A percentile compares a stretch with the other conserved stretches of the same genome.
Conservation (phyloP, 176 grass and related monocot genomes). For the Cymbopogon citratus region DNA sequence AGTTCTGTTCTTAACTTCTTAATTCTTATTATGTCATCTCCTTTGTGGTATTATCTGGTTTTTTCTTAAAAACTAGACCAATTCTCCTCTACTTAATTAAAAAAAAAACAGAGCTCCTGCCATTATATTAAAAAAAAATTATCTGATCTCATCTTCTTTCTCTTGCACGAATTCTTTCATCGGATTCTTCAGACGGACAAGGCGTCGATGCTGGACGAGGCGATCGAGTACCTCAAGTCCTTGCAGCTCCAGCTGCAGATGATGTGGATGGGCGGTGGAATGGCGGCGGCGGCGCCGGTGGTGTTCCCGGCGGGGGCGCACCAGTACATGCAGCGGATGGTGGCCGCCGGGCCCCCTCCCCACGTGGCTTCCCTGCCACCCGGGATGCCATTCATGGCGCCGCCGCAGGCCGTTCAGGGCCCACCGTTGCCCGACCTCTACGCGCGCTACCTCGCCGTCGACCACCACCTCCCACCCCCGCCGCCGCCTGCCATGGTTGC, state of each 20-base stretch:
- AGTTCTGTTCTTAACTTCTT: background rate
- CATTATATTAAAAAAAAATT: no score
- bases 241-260: conserved; percentile 83
- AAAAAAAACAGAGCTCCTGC: no score
- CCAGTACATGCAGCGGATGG: conserved; percentile 60
- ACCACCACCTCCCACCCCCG: conserved; percentile 30
- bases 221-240: conserved; percentile 86
- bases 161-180: background rate
- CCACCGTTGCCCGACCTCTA: conserved; percentile 24
- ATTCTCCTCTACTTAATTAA: no score
- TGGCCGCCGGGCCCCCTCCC: background rate
- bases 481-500: conserved; percentile 16
- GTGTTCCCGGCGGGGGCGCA: conserved; percentile 58
- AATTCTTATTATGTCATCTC: background rate
- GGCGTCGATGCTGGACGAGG: conserved; percentile 88
- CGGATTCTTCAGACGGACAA: conserved; percentile 55
- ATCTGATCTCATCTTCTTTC: background rate
- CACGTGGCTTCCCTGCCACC: conserved; percentile 30
- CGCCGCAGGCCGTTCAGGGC: background rate
- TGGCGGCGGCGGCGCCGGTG: conserved; percentile 33
- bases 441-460: conserved; percentile 32
- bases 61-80: no score
- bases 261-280: conserved; percentile 79
- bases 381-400: conserved; percentile 38
- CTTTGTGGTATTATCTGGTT: background rate